Base-by-base conservation (phyloP, 78 protist species). In the Cavenderia fasciculata region DNA sequence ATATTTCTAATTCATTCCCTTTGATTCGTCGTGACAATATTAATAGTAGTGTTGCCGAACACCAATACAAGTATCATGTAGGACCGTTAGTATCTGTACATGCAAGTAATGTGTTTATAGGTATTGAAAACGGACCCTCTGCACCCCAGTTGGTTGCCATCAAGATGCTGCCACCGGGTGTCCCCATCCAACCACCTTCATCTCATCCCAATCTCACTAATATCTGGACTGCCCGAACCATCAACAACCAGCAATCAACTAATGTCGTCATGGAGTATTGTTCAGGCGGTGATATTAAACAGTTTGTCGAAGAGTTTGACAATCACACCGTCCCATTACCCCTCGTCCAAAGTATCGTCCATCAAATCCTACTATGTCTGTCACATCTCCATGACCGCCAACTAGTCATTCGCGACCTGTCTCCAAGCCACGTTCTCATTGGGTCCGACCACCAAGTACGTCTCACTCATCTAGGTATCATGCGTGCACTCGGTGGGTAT, bases 101-200 rank as follows among this genome's bases (percentile, higher is more conserved):
- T 38, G 23, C 78, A 10, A 68, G 79, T 2, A 82, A 59, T 31
- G 78, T 82, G 10, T 82, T 82, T 54, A 29, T 68, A 29, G 78
- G 72, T 19, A 46, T 82, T 16, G 90, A 82, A 54, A n/a, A n/a
- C n/a, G n/a, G n/a, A n/a, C 36, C 69, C 12, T 27, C 52, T 2
- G 10, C 52, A 1, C 27, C 68, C 16, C 34, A n/a, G 12, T 40
- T 59, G 25, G 78, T 82, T 6, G 90, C 90, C 1, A 59, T 82
- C 46, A 82, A 82, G 40, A 41, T 68, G 33, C 25, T 82, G 44
- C 90, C 90, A 66, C 90, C 90, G 0, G 73, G 86, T 34, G 46
- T 82, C 1, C 2, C 16, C 7, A 41, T 77, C 0, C 43, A 49
- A 25, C 21, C 59, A 34, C 44, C 54, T 21, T 7, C 62, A 4